Percentiles rank a stretch among this genome's conserved stretches.
These are phyloP conservation scores for Apiospora pterosperma DNA, from an alignment of 2,329 filamentous ascomycete genomes.

Conservation along the genomic window DNA sequence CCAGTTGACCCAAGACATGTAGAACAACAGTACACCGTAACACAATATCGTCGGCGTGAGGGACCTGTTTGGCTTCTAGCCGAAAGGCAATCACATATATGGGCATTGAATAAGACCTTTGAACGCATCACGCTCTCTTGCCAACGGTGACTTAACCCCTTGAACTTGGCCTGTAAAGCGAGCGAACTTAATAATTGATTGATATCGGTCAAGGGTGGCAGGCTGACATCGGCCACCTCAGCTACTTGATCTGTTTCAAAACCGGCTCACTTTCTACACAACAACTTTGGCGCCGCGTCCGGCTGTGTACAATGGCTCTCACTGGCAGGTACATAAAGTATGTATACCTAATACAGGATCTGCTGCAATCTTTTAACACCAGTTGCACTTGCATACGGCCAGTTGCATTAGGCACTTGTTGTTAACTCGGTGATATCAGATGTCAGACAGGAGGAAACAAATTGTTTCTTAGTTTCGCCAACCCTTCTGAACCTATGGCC, in stretches of 20 bases:
- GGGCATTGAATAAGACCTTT: neutral
- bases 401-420: neutral
- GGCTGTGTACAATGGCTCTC: neutral
- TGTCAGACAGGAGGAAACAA: neutral
- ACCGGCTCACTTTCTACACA: neutral
- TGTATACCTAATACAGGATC: too few relatives aligned
- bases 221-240: neutral
- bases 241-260: neutral
- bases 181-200: neutral
- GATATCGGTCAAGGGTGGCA: neutral
- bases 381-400: neutral
- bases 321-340: neutral
- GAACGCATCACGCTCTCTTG: neutral
- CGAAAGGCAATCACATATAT: neutral
- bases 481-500: neutral
- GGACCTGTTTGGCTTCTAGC: neutral
- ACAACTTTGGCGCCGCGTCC: neutral
- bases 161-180: too few relatives aligned
- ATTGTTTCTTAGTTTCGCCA: neutral
- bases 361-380: neutral
- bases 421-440: neutral
- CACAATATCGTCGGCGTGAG: neutral
- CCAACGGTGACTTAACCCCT: neutral
- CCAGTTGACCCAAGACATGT: neutral
- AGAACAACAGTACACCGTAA: neutral